Evolutionary conservation across 331 rosid species (phyloP).

Genomic region (Dryas integrifolia): DNA sequence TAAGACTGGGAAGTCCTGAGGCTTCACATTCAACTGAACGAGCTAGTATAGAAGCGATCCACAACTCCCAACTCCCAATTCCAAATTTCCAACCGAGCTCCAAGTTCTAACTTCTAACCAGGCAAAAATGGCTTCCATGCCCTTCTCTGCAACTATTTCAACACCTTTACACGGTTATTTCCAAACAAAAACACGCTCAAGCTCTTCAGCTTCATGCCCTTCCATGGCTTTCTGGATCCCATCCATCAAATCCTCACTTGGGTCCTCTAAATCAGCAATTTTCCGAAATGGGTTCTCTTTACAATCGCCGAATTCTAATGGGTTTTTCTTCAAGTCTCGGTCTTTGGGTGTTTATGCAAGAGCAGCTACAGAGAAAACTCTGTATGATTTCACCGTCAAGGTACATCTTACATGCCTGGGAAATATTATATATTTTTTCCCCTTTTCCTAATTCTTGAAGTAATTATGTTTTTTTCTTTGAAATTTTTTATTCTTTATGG

Average conservation of each 20-base stretch:
- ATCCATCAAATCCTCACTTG: conserved; percentile 47
- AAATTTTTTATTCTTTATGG: neutral
- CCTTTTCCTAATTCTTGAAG: neutral
- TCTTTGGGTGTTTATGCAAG: conserved; percentile 60
- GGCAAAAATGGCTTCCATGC: conserved; percentile 48
- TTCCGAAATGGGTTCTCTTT: conserved; percentile 41
- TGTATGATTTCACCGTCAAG: conserved; percentile 84
- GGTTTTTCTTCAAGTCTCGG: conserved; percentile 33
- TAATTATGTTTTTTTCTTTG: neutral
- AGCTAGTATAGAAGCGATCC: neutral
- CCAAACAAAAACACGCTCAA: conserved; percentile 26
- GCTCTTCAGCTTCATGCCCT: conserved; percentile 28
- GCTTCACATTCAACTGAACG: neutral
- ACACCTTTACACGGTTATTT: conserved; percentile 31
- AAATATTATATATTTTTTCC: neutral
- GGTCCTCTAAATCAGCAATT: conserved; percentile 55
- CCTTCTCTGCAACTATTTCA: conserved; percentile 49
- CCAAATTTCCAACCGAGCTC: neutral
- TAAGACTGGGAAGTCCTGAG: neutral
- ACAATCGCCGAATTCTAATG: conserved; percentile 34
- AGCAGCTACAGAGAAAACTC: conserved; percentile 76
- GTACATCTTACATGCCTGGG: conserved; percentile 26
- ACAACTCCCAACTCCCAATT: neutral
- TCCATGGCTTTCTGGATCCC: conserved; percentile 38
- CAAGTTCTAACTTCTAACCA: neutral